These are phyloP conservation scores for Candolleomyces eurysporus DNA, from an alignment of 768 basidiomycete genomes.

Conservation along the genomic window DNA sequence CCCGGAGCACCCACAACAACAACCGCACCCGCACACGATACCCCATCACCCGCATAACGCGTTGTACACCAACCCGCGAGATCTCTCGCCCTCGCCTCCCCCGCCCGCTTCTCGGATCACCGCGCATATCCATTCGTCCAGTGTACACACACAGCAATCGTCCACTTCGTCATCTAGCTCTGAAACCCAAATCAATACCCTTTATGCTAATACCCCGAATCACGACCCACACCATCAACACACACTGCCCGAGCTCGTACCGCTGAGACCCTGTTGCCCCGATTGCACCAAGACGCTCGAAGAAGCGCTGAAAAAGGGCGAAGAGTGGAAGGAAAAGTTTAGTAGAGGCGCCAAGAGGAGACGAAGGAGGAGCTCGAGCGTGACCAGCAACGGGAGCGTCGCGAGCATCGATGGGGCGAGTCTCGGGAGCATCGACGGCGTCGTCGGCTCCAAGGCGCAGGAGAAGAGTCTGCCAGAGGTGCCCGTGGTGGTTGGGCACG, in stretches of 20 bases:
- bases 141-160: not conserved
- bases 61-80: not conserved
- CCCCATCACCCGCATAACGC: slow-evolving; percentile 17
- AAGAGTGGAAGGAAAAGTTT: slow-evolving; percentile 63
- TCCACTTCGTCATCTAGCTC: not conserved
- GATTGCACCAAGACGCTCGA: slow-evolving; percentile 63
- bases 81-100: slow-evolving; percentile 18
- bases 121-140: not conserved
- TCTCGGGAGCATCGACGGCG: not conserved
- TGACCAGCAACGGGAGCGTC: not conserved
- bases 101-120: slow-evolving; percentile 7
- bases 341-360: slow-evolving; percentile 59
- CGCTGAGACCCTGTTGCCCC: slow-evolving; percentile 69
- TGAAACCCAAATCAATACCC: not conserved
- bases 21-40: not conserved
- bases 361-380: slow-evolving; percentile 45
- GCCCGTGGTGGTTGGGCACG: no score
- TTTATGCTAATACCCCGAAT: slow-evolving; percentile 31
- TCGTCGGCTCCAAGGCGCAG: no score
- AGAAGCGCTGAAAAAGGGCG: slow-evolving; percentile 50
- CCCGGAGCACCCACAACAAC: not conserved
- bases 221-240: slow-evolving; percentile 28
- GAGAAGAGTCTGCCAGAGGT: no score
- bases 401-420: not conserved
- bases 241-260: slow-evolving; percentile 30